Conservation (phyloP, 306 rosid species). For the Lotus japonicus region DNA sequence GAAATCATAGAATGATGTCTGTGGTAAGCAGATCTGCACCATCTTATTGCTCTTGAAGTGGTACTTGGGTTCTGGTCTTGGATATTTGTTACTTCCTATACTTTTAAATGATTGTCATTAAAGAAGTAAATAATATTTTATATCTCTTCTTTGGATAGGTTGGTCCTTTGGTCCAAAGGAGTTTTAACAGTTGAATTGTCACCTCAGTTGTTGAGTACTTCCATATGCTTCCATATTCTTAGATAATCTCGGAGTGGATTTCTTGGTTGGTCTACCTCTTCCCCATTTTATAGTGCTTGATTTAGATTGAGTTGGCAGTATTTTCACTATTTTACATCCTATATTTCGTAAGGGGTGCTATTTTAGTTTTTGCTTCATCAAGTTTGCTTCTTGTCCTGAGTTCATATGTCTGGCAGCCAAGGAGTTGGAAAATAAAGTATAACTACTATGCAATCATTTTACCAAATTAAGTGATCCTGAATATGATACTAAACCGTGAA, state of each 20-base stretch:
- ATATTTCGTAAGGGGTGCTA: background rate
- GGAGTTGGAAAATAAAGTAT: background rate
- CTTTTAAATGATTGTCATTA: background rate
- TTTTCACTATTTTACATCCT: conserved; percentile 5
- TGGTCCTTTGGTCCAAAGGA: conserved; percentile 52
- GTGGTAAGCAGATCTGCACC: background rate
- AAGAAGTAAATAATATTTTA: conserved; percentile 11
- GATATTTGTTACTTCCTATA: background rate
- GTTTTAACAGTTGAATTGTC: conserved; percentile 40
- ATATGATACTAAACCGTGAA: background rate
- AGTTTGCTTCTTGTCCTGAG: background rate
- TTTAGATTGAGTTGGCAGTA: background rate
- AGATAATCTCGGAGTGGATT: conserved; percentile 50
- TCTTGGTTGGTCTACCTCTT: conserved; percentile 39
- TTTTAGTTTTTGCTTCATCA: conserved; percentile 12
- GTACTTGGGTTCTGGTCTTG: background rate
- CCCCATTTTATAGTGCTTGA: background rate
- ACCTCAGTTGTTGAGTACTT: conserved; percentile 62
- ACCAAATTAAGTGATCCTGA: background rate
- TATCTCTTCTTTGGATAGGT: conserved; percentile 20
- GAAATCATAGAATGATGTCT: background rate
- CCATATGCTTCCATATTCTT: conserved; percentile 76
- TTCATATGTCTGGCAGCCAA: background rate
- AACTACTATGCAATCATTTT: background rate
- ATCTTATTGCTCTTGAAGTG: background rate